Base-by-base conservation (phyloP, 2,329 filamentous ascomycete genomes). In the Aspergillus udagawae region DNA sequence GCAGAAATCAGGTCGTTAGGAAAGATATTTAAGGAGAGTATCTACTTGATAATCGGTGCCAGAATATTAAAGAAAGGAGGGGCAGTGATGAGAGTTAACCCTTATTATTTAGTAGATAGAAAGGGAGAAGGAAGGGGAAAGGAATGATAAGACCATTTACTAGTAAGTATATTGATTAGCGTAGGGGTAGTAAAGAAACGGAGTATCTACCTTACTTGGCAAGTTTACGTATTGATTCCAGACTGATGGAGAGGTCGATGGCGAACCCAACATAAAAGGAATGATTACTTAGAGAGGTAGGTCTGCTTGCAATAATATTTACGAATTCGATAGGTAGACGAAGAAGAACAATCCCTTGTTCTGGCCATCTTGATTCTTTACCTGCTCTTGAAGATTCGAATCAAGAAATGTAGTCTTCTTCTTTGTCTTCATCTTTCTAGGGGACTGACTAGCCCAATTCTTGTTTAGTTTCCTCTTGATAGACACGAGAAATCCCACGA, bases 381-480 rank as follows among this genome's bases (percentile, higher is more conserved):
- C 32, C 10, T 29, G 10, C 10, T 32, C 29, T 17, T 17, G 14
- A 38, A 7, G 32, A 17, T 38, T 45, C 20, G n/a, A 45, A 23
- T 21, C 20, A 10, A 20, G 17, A 12, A 45, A 10, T 45, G 20
- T 23, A 45, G 12, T 9, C 9, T 14, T 45, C 10, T 45, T 21
- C 10, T 6, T 23, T 23, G 32, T 38, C 32, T 38, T 17, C 32
- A 17, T 35, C 14, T 17, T 17, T 17, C 14, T 7, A 17, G 14
- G 32, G 17, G 5, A 38, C 32, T 38, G 55, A 57, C 55, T 44
- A 14, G 42, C n/a, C 23, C 32, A 55, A 55, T 51, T 58, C 25
- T 28, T 35, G 55, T 51, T 60, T 58, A 62, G 55, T 51, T 48
- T 41, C 45, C 49, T 52, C n/a, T 48, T 56, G 55, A 45, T 23